phyloP scores from a whole-genome alignment of 1,284 basidiomycete genomes.

The Singerocomus rubriflavus region DNA sequence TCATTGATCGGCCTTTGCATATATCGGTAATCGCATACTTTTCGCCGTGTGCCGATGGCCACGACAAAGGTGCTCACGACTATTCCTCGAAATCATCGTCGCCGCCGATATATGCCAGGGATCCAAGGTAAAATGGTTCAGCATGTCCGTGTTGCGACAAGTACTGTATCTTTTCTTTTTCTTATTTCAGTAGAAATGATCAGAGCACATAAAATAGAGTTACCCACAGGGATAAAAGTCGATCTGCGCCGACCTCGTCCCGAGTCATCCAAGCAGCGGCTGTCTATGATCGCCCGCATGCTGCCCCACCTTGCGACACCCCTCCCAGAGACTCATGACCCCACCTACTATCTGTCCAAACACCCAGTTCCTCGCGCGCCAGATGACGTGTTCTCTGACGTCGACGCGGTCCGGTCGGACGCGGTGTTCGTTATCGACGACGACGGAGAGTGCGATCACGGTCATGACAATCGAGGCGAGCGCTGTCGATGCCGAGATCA shows the following conservation, averaged over 20 bases:
- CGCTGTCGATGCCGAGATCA: conserved; percentile 76
- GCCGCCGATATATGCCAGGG: too few relatives aligned
- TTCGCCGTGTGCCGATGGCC: too few relatives aligned
- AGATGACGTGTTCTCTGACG: conserved; percentile 45
- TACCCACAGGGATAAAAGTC: background rate
- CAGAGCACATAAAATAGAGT: conserved; percentile 3
- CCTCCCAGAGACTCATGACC: conserved; percentile 4
- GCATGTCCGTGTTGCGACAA: too few relatives aligned
- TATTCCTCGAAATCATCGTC: too few relatives aligned
- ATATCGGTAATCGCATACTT: too few relatives aligned
- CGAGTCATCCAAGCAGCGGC: conserved; percentile 16
- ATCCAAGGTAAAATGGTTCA: too few relatives aligned
- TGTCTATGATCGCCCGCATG: background rate
- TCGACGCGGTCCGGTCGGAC: conserved; percentile 70
- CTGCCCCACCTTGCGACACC: conserved; percentile 5
- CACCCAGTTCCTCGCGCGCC: conserved; percentile 39
- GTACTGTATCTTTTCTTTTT: too few relatives aligned
- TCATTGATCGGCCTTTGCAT: too few relatives aligned
- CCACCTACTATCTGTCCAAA: conserved; percentile 17
- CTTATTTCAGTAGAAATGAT: conserved; percentile 11
- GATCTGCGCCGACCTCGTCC: background rate
- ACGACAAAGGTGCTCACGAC: too few relatives aligned
- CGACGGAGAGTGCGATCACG: conserved; percentile 53
- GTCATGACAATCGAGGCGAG: conserved; percentile 66
- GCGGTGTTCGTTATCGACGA: conserved; percentile 68